Evolutionary conservation across 1,284 basidiomycete genomes (phyloP), one percentile per base, ranked within the genome.

Genomic region (Sparassis latifolia): DNA sequence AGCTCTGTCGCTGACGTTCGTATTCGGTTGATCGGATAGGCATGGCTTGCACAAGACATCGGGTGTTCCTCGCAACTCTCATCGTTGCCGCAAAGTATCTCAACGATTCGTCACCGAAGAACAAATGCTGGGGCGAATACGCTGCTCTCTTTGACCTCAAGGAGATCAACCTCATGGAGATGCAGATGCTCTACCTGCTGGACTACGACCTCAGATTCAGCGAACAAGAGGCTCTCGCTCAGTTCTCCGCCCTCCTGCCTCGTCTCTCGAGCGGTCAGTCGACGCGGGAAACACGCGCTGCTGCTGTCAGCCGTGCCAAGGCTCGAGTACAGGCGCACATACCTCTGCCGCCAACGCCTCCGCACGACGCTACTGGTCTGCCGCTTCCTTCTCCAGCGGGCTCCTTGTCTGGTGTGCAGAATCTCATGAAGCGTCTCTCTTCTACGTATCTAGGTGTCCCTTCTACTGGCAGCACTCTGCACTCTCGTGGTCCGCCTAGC

Each of bases 11-110:
- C 32, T 40, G 33, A 30, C 33, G 42, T 41, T 49, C 33, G 47
- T 50, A 30, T 48, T 43, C 41, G 20, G 20, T 20, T 20, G 20
- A 33, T 45, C 33, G 42, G 28, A 5, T 57, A 89, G 92, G 90
- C 47, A 86, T 95, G 77, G 82, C 89, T 29, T 96, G 91, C 69
- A 95, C 95, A 4, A 82, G 92, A 47, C 95, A 97, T 68, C 88
- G 96, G 45, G 88, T 98, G 56, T 97, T 99, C 71, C 80, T 99
- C 58, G 95, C 96, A 38, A 87, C 90, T 0, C 84, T 98, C 62
- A 98, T 99, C 69, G 90, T 95, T 45, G 88, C 96, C 32, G 89
- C 94, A 60, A 99, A 99, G 73, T 98, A 98, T 71, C 82, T 98
- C 64, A 97, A 99, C 72, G 95, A 98, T 73, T 92, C 91, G 32